phyloP scores from a whole-genome alignment of 2,329 filamentous ascomycete genomes.

The Xylariomycetidae sp. region DNA sequence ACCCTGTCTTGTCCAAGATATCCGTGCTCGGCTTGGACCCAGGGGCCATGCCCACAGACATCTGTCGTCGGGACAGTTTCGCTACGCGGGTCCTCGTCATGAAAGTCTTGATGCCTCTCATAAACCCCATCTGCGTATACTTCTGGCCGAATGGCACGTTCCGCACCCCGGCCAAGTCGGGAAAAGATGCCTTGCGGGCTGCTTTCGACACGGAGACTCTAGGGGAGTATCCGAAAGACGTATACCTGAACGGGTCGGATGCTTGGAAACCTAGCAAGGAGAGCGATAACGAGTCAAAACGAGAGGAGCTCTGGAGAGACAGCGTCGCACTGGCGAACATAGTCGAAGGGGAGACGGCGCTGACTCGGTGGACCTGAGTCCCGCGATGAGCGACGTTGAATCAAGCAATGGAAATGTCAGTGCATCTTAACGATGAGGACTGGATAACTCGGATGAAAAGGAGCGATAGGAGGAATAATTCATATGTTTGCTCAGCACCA shows the following conservation, averaged over 20 bases:
- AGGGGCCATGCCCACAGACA: slow-evolving; percentile 24
- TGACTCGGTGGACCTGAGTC: slow-evolving; percentile 20
- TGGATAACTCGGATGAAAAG: too few relatives aligned
- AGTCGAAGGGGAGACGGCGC: slow-evolving; percentile 23
- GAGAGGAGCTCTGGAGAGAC: slow-evolving; percentile 24
- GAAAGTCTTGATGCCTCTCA: slow-evolving; percentile 10
- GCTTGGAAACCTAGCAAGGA: slow-evolving; percentile 15
- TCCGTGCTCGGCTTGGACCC: slow-evolving; percentile 30
- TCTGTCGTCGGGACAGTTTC: slow-evolving; percentile 15
- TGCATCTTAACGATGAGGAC: too few relatives aligned
- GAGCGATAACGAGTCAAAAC: slow-evolving; percentile 23
- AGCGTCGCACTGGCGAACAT: slow-evolving; percentile 20
- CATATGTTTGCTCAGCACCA: too few relatives aligned
- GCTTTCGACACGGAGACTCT: slow-evolving; percentile 20
- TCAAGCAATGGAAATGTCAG: too few relatives aligned
- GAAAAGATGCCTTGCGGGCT: slow-evolving; percentile 23
- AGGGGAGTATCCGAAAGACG: slow-evolving; percentile 24
- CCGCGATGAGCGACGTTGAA: too few relatives aligned
- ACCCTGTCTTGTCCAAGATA: slow-evolving; percentile 23
- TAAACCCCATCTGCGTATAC: slow-evolving; percentile 10
- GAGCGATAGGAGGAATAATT: too few relatives aligned
- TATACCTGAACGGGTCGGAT: slow-evolving; percentile 25
- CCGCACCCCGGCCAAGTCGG: slow-evolving; percentile 24
- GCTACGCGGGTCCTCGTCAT: neutral
- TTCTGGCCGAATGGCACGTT: slow-evolving; percentile 18